A percentile compares a stretch with the other conserved stretches of the same genome.
phyloP scores from a whole-genome alignment of 2,329 filamentous ascomycete species.

The Alternaria infectoria region DNA sequence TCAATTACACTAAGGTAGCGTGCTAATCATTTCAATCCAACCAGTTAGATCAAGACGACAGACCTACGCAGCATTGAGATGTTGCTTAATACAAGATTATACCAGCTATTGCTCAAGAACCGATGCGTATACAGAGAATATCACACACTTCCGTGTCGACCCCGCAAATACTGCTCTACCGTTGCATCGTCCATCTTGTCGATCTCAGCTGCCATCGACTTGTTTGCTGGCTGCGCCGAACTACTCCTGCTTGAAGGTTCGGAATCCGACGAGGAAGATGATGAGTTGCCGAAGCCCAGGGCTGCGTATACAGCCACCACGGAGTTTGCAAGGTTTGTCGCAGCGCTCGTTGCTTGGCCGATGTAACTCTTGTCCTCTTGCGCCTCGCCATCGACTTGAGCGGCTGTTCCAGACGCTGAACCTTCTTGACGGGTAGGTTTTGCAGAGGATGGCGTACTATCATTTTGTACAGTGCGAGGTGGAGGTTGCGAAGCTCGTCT shows the following conservation, averaged over 20 bases:
- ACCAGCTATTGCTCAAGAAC: neutral
- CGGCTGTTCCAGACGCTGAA: neutral
- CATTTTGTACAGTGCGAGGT: neutral
- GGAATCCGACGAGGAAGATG: constrained; percentile 19
- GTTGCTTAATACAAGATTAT: neutral
- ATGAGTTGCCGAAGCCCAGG: constrained; percentile 44
- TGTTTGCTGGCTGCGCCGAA: constrained; percentile 2
- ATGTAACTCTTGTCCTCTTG: constrained; percentile 14
- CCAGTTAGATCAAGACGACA: neutral
- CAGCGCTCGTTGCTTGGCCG: constrained; percentile 16
- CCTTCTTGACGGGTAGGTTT: neutral
- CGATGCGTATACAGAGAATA: neutral
- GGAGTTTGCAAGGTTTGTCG: constrained; percentile 27
- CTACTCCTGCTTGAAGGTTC: constrained; percentile 1
- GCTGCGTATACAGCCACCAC: constrained; percentile 36
- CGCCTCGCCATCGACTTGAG: neutral
- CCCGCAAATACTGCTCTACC: constrained; percentile 31
- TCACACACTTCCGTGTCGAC: constrained; percentile 21
- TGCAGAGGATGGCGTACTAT: neutral
- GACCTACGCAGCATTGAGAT: neutral
- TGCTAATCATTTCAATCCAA: constrained; percentile 11
- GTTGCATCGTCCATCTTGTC: constrained; percentile 31
- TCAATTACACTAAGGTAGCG: constrained; percentile 8
- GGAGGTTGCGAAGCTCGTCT: neutral
- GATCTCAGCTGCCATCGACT: constrained; percentile 25